A percentile compares a stretch with the other conserved stretches of the same genome.
Conservation (phyloP, 768 basidiomycete genomes). For the Gloeostereum incarnatum region DNA sequence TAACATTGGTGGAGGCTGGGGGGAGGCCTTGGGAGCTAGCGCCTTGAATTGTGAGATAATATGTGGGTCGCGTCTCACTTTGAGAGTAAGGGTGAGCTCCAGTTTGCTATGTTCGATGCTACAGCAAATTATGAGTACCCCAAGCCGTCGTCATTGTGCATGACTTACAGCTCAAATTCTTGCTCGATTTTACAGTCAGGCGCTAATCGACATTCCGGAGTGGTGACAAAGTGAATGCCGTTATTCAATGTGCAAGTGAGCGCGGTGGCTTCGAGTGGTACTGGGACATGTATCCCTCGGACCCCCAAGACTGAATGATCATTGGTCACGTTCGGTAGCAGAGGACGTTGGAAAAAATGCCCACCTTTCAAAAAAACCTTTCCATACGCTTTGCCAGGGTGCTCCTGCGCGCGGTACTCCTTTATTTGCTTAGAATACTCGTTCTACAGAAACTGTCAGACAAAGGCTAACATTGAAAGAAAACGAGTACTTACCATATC, state of each 20-base stretch:
- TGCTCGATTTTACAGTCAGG: slow-evolving; percentile 64
- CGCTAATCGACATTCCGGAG: slow-evolving; percentile 61
- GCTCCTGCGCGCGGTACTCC: slow-evolving; percentile 70
- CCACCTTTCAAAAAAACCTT: slow-evolving; percentile 92
- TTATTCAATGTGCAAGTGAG: slow-evolving; percentile 91
- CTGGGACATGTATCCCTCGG: slow-evolving; percentile 62
- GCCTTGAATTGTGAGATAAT: slow-evolving; percentile 72
- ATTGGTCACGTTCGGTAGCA: slow-evolving; percentile 4
- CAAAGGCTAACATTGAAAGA: slow-evolving; percentile 1
- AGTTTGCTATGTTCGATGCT: slow-evolving; percentile 93
- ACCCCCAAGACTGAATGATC: slow-evolving; percentile 60
- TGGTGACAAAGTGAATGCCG: slow-evolving; percentile 92
- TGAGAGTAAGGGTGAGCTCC: slow-evolving; percentile 87
- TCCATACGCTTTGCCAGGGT: slow-evolving; percentile 72
- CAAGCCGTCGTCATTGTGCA: not conserved
- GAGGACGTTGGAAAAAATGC: slow-evolving; percentile 10
- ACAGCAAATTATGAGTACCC: slow-evolving; percentile 2
- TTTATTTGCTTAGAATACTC: slow-evolving; percentile 89
- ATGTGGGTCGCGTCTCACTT: slow-evolving; percentile 80
- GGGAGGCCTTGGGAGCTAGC: slow-evolving; percentile 37
- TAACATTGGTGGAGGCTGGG: slow-evolving; percentile 27
- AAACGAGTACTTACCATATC: slow-evolving; percentile 74
- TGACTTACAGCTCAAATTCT: slow-evolving; percentile 81
- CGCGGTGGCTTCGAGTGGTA: slow-evolving; percentile 67
- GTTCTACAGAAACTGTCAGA: slow-evolving; percentile 44